Evolutionary conservation across 176 grass and related monocot genomes (phyloP).

Genomic region (Zizania latifolia): DNA sequence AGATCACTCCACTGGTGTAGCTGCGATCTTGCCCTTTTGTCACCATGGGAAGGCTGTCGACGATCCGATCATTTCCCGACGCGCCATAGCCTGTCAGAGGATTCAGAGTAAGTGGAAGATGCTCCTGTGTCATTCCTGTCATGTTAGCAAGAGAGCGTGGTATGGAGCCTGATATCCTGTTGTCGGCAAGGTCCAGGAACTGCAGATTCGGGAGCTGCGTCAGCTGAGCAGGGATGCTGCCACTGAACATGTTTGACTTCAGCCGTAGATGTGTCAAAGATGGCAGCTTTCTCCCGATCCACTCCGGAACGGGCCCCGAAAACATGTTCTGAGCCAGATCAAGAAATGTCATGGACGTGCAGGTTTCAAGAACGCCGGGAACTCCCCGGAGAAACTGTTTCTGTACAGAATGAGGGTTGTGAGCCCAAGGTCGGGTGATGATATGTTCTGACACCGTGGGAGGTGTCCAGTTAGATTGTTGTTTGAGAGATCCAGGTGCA

Average conservation of each 20-base stretch:
- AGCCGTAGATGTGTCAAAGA: neutral
- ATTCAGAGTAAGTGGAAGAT: neutral
- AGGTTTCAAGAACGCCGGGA: constrained; percentile 21
- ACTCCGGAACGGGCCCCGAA: neutral
- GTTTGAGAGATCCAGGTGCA: constrained; percentile 7
- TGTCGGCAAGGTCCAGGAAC: constrained; percentile 27
- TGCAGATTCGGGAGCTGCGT: neutral
- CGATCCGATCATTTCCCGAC: neutral
- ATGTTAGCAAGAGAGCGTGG: neutral
- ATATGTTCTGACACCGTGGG: neutral
- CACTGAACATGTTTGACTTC: constrained; percentile 33
- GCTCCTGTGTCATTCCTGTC: neutral
- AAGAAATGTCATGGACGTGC: neutral
- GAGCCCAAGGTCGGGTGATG: neutral
- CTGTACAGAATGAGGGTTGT: constrained; percentile 1
- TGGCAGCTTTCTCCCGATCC: constrained; percentile 27
- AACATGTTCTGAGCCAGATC: constrained; percentile 30
- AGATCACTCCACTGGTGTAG: neutral
- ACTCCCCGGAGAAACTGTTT: constrained; percentile 19
- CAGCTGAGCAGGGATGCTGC: constrained; percentile 20
- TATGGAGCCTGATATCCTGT: constrained; percentile 26
- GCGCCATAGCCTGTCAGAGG: neutral
- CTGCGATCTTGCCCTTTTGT: constrained; percentile 25
- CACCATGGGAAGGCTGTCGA: neutral
- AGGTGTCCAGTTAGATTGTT: constrained; percentile 9